These are phyloP conservation scores for Tardiomyces digboiensis DNA, from an alignment of 1,139 yeast genomes.

Conservation along the genomic window DNA sequence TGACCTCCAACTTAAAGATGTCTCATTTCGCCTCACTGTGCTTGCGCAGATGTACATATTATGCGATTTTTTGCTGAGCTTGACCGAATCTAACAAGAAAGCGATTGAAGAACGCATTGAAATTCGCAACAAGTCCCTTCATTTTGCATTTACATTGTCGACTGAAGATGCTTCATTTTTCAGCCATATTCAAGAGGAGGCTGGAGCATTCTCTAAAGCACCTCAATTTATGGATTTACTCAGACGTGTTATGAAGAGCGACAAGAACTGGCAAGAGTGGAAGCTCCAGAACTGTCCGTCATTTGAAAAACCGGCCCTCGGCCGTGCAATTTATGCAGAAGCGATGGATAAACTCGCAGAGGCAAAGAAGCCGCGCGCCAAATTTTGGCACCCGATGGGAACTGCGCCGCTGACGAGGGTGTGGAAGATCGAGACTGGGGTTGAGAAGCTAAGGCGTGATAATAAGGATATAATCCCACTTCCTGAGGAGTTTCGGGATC, in stretches of 20 bases:
- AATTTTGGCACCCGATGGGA: conserved; percentile 26
- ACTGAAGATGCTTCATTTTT: conserved; percentile 15
- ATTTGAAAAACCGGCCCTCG: conserved; percentile 16
- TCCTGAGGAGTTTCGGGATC: conserved; percentile 13
- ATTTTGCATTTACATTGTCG: conserved; percentile 15
- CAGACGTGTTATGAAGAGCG: conserved; percentile 16
- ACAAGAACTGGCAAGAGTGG: conserved; percentile 28
- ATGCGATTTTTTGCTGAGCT: conserved; percentile 20
- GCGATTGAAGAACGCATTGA: conserved; percentile 7
- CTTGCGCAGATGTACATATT: conserved; percentile 24
- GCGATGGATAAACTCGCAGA: conserved; percentile 7
- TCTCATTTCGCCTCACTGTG: conserved; percentile 25
- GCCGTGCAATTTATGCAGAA: not conserved
- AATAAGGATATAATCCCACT: conserved; percentile 10
- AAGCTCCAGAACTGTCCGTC: conserved; percentile 25
- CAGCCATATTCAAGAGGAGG: conserved; percentile 8
- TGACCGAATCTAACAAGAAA: conserved; percentile 13
- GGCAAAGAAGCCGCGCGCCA: conserved; percentile 8
- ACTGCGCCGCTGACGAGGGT: conserved; percentile 25
- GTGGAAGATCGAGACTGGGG: conserved; percentile 24
- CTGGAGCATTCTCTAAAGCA: not conserved
- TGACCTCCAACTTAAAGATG: conserved; percentile 27
- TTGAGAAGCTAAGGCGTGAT: conserved; percentile 11
- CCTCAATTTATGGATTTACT: conserved; percentile 2
- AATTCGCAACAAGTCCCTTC: conserved; percentile 20